A percentile compares a stretch with the other conserved stretches of the same genome.
These are phyloP conservation scores for Porphyrellus sp. DNA, from an alignment of 1,284 basidiomycete species.

Conservation along the genomic window DNA sequence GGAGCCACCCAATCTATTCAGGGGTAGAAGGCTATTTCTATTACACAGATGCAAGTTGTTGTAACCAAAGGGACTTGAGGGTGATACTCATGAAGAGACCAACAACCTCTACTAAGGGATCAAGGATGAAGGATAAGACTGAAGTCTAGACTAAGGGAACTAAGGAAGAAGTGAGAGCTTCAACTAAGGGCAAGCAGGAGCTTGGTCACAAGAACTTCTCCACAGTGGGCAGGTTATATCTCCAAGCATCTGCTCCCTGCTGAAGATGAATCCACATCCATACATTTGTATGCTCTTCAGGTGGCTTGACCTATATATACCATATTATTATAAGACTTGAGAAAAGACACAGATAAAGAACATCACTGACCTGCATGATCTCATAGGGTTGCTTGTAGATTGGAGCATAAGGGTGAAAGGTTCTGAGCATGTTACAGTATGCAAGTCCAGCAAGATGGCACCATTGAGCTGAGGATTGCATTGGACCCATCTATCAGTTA, in stretches of 20 bases:
- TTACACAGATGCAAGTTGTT: no score
- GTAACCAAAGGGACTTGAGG: no score
- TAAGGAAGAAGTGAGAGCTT: no score
- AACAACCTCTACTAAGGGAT: no score
- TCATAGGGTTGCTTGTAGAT: constrained; percentile 31
- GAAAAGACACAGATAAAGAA: not conserved
- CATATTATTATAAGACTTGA: no score
- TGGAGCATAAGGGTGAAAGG: constrained; percentile 32
- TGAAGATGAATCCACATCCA: constrained; percentile 5
- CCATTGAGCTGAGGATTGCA: constrained; percentile 28
- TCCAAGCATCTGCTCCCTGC: constrained; percentile 11
- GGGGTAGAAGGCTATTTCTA: no score
- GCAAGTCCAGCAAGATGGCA: constrained; percentile 27
- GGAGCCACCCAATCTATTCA: no score
- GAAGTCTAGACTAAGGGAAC: no score
- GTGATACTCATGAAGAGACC: no score
- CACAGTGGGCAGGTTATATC: constrained; percentile 32
- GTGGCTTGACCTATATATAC: not conserved
- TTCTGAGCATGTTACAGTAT: constrained; percentile 28
- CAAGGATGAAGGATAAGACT: no score
- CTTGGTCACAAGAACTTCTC: no score
- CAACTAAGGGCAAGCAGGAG: no score
- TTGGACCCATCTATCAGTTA: constrained; percentile 20
- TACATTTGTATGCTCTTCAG: not conserved
- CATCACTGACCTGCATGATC: constrained; percentile 19